Conservation (phyloP, 345 rosid species). For the Salix arbutifolia region DNA sequence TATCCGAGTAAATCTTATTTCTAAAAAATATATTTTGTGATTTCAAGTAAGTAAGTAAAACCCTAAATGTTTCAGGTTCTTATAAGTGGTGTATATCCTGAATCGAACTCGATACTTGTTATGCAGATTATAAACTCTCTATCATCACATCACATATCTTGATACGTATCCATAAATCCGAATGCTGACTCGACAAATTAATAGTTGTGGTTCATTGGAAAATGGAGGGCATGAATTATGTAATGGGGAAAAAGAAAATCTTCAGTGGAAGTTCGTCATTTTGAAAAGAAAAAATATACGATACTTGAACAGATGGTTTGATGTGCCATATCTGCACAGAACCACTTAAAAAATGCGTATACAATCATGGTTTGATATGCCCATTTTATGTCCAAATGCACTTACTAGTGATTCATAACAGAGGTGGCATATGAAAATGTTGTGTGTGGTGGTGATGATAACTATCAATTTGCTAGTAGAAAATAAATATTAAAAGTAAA, state of each 20-base stretch:
- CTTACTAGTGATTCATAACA: slow-evolving; percentile 1
- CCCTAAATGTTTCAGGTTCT: accelerated
- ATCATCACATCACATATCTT: too few species aligned
- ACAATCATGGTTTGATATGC: not conserved
- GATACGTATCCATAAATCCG: not conserved
- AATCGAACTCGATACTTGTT: too few species aligned
- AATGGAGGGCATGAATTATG: not conserved
- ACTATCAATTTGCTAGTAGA: not conserved
- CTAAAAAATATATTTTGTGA: too few species aligned
- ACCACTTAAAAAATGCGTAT: slow-evolving; percentile 4
- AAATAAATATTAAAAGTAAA: not conserved
- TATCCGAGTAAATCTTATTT: too few species aligned
- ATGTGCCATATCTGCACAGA: not conserved
- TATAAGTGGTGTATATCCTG: accelerated
- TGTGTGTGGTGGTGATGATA: slow-evolving; percentile 5
- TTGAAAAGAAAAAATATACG: not conserved
- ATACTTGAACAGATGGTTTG: not conserved
- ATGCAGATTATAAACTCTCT: too few species aligned
- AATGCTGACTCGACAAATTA: not conserved
- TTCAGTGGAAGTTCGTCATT: not conserved
- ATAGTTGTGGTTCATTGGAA: too few species aligned
- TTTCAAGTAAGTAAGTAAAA: too few species aligned
- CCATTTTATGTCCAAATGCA: slow-evolving; percentile 33
- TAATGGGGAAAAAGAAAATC: not conserved
- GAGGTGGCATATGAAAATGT: slow-evolving; percentile 2